Conservation (phyloP, 2,329 filamentous ascomycete species). For the Rasamsonia emersonii region DNA sequence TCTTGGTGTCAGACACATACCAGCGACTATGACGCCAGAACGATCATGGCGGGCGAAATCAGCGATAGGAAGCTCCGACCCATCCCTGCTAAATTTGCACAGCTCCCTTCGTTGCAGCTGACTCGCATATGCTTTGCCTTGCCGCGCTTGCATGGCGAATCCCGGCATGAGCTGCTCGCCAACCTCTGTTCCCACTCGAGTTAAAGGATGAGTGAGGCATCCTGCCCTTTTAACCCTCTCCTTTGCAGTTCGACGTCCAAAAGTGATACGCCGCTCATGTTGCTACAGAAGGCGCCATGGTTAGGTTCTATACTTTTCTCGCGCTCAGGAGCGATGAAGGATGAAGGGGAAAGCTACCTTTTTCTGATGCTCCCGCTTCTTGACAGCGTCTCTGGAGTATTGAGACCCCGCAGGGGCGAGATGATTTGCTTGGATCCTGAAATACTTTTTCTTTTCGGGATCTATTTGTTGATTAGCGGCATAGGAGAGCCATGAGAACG, state of each 20-base stretch:
- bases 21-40: conserved; percentile 28
- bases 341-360: conserved; percentile 15
- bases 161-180: conserved; percentile 14
- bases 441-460: conserved; percentile 55
- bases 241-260: conserved; percentile 18
- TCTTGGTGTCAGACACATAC: conserved; percentile 16
- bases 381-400: conserved; percentile 53
- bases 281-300: conserved; percentile 18
- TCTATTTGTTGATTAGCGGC: conserved; percentile 16
- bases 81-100: conserved; percentile 22
- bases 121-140: conserved; percentile 23
- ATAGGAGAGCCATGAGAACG: not conserved
- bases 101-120: conserved; percentile 23
- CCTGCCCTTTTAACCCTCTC: conserved; percentile 26
- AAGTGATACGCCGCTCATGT: conserved; percentile 16
- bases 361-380: conserved; percentile 44
- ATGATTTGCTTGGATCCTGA: conserved; percentile 51
- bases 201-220: conserved; percentile 22
- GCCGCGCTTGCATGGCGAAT: conserved; percentile 16
- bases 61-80: conserved; percentile 18
- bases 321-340: conserved; percentile 1
- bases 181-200: conserved; percentile 21
- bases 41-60: conserved; percentile 25
- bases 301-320: conserved; percentile 8
- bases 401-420: conserved; percentile 42